Evolutionary conservation across 2,329 filamentous ascomycete genomes (phyloP).

Genomic region (Penicillium sp.): DNA sequence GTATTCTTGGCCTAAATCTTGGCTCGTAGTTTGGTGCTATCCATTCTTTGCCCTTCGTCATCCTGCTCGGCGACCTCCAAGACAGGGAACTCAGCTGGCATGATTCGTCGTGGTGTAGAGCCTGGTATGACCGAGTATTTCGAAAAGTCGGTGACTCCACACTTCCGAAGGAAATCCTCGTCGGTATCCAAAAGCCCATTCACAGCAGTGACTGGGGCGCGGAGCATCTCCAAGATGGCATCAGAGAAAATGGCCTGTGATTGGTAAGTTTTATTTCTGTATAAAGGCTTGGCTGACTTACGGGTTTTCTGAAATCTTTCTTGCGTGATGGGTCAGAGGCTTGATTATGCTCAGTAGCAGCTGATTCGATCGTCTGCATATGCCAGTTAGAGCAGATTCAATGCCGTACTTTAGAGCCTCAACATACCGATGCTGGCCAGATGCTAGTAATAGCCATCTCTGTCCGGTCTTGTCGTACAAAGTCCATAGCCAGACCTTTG

Average conservation of each 20-base stretch:
- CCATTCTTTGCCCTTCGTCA: conserved; percentile 72
- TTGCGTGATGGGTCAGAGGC: conserved; percentile 47
- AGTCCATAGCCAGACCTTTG: conserved; percentile 81
- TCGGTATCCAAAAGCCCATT: conserved; percentile 75
- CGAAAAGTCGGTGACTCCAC: conserved; percentile 68
- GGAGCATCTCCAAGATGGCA: conserved; percentile 72
- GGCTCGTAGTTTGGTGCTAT: conserved; percentile 54
- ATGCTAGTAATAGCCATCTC: conserved; percentile 78
- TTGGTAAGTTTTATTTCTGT: conserved; percentile 1
- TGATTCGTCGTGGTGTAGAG: conserved; percentile 68
- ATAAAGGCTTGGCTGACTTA: conserved; percentile 23
- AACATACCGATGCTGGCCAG: conserved; percentile 73
- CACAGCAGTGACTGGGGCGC: conserved; percentile 59
- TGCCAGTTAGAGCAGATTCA: neutral
- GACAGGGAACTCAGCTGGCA: conserved; percentile 70
- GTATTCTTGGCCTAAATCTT: neutral
- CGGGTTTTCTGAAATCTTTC: conserved; percentile 65
- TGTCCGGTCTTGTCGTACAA: conserved; percentile 62
- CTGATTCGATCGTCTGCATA: conserved; percentile 67
- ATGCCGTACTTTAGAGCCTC: neutral
- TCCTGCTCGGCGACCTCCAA: conserved; percentile 74
- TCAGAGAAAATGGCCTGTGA: conserved; percentile 70
- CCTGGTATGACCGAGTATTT: conserved; percentile 71
- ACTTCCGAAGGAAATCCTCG: conserved; percentile 74
- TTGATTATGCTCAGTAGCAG: conserved; percentile 63